Evolutionary conservation across 2,329 filamentous ascomycete species (phyloP).

Genomic region (Diaporthe capsici): DNA sequence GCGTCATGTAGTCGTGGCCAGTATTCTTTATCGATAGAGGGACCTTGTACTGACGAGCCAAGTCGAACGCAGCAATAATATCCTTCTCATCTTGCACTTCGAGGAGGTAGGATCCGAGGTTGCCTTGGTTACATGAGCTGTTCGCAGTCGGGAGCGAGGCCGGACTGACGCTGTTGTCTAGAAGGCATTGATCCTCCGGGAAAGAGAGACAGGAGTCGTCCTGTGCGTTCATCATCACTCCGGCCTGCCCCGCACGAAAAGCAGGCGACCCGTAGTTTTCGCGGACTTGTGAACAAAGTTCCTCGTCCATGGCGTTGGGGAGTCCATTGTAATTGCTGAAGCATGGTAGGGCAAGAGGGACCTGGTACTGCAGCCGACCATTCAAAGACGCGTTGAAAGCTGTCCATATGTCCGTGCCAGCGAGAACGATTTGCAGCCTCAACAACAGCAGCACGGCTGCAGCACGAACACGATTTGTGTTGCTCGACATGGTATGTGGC

Average conservation of each 20-base stretch:
- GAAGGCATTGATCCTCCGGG: slow-evolving; percentile 47
- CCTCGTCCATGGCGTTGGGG: slow-evolving; percentile 40
- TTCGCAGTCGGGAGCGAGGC: slow-evolving; percentile 43
- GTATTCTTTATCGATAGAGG: slow-evolving; percentile 52
- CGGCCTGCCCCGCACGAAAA: slow-evolving; percentile 44
- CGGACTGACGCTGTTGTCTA: slow-evolving; percentile 45
- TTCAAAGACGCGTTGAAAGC: slow-evolving; percentile 5
- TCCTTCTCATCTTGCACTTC: slow-evolving; percentile 44
- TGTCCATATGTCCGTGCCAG: not conserved
- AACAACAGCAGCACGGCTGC: not conserved
- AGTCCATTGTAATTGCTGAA: slow-evolving; percentile 48
- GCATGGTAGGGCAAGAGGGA: slow-evolving; percentile 47
- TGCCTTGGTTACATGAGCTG: slow-evolving; percentile 48
- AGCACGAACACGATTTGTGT: not conserved
- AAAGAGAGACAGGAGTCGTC: slow-evolving; percentile 48
- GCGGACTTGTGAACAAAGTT: slow-evolving; percentile 45
- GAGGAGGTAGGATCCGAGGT: slow-evolving; percentile 46
- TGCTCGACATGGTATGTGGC: not conserved
- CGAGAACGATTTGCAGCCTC: not conserved
- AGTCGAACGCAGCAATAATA: slow-evolving; percentile 43
- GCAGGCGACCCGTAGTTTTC: slow-evolving; percentile 47
- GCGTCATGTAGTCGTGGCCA: slow-evolving; percentile 52
- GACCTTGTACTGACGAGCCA: slow-evolving; percentile 45
- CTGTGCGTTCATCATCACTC: slow-evolving; percentile 48
- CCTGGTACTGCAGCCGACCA: not conserved